Base-by-base conservation (phyloP, 441 rosid species). In the Gossypium davidsonii region DNA sequence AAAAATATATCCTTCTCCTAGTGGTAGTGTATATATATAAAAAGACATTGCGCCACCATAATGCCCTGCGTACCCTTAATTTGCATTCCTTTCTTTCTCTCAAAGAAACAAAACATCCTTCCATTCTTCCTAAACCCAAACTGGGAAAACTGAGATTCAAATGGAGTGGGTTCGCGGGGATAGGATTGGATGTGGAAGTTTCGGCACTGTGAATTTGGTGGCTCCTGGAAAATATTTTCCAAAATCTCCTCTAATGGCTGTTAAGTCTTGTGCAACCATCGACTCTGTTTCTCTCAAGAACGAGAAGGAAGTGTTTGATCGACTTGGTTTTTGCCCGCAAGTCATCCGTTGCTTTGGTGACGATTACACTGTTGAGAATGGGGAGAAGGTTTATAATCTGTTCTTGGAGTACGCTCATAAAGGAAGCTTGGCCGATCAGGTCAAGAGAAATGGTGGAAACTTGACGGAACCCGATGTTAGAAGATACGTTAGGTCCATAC, bases 131-230 rank as follows among this genome's bases (percentile, higher is more conserved):
- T 9, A 51, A 49, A 64, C 70, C 67, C 26, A 44, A 44, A 17
- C 28, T 2, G 14, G 21, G 34, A 4, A 65, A 46, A 23, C 8
- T 17, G n/a, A 56, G 31, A 10, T 51, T 66, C 23, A 80, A 44
- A 93, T 93, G 97, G 91, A 94, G 79, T 94, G 97, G 97, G 68
- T 89, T 75, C 86, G 98, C 21, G 93, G 92, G 21, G 89, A 83
- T 2, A 77, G 79, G 21, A 82, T 94, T 44, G 98, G 98, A 6
- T 77, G 62, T 52, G 98, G 98, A 1, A 81, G 92, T 28, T 89
- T 89, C 51, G 88, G 92, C 0, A 83, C 85, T 0, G 88, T 87
- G 14, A 79, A 77, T 80, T 70, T 85, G 26, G 95, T 90, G 0
- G 67, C 57, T 1, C 77, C 88, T 8, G 76, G n/a, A 15, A 9